These are phyloP conservation scores for Starmera caribaea DNA, from an alignment of 805 yeast species.

Conservation along the genomic window DNA sequence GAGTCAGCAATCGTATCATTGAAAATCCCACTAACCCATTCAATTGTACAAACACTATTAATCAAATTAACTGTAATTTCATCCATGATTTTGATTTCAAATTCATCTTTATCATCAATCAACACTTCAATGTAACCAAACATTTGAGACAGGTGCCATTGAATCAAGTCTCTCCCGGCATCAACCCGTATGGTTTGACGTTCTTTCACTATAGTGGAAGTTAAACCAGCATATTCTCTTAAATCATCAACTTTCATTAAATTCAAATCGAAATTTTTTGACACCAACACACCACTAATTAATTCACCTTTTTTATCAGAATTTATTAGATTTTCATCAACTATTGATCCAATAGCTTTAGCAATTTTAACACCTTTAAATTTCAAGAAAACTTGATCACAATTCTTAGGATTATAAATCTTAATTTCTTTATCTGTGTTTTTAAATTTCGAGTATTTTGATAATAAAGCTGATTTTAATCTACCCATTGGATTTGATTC, in stretches of 20 bases:
- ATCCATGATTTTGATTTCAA: conserved; percentile 53
- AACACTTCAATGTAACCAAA: conserved; percentile 72
- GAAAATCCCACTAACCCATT: conserved; percentile 85
- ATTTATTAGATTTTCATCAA: conserved; percentile 24
- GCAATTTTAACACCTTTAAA: conserved; percentile 83
- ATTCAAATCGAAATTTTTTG: conserved; percentile 82
- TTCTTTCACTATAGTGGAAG: conserved; percentile 78
- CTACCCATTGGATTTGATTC: conserved; percentile 99
- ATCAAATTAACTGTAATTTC: conserved; percentile 42
- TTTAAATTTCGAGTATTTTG: conserved; percentile 72
- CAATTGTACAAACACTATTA: conserved; percentile 51
- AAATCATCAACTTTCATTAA: conserved; percentile 79
- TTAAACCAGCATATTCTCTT: conserved; percentile 78
- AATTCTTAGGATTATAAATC: conserved; percentile 87
- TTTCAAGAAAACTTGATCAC: conserved; percentile 66
- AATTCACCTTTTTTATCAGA: conserved; percentile 26
- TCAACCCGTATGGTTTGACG: conserved; percentile 69
- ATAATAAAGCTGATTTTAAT: conserved; percentile 80
- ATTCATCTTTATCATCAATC: conserved; percentile 42
- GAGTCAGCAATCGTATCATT: conserved; percentile 94
- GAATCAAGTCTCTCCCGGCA: conserved; percentile 71
- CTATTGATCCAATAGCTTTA: conserved; percentile 54
- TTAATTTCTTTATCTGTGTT: conserved; percentile 85
- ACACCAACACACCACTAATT: conserved; percentile 79
- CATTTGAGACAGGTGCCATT: conserved; percentile 93